Evolutionary conservation across 2,329 filamentous ascomycete genomes (phyloP).

Genomic region (Hymenoscyphus fructigenus): DNA sequence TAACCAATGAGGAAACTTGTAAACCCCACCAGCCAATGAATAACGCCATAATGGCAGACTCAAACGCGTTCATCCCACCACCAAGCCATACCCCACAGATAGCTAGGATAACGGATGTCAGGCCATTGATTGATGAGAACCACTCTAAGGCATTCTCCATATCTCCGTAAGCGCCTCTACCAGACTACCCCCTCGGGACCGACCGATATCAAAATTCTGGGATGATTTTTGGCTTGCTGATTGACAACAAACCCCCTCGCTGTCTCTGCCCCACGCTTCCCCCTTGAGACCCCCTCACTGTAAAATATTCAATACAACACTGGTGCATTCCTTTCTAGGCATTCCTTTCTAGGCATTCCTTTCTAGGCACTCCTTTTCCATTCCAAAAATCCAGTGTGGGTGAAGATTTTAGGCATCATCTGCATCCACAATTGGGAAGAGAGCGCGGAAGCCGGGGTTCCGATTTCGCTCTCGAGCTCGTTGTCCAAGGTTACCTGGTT

Average conservation of each 20-base stretch:
- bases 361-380: not conserved
- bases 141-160: not conserved
- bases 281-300: not conserved
- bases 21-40: not conserved
- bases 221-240: not conserved
- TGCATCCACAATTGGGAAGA: not conserved
- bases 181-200: not conserved
- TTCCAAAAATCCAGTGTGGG: not conserved
- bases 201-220: conserved; percentile 1
- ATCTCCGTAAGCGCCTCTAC: not conserved
- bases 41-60: not conserved
- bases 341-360: too few species aligned
- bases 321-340: not conserved
- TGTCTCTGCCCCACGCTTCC: conserved; percentile 1
- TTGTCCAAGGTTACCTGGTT: not conserved
- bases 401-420: conserved; percentile 1
- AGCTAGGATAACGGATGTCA: not conserved
- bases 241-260: not conserved
- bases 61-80: not conserved
- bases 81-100: not conserved
- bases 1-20: not conserved
- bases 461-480: not conserved
- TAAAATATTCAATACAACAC: not conserved
- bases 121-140: not conserved
- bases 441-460: not conserved